Evolutionary conservation across 2,329 filamentous ascomycete species (phyloP).

Genomic region (Xylariaceae sp.): DNA sequence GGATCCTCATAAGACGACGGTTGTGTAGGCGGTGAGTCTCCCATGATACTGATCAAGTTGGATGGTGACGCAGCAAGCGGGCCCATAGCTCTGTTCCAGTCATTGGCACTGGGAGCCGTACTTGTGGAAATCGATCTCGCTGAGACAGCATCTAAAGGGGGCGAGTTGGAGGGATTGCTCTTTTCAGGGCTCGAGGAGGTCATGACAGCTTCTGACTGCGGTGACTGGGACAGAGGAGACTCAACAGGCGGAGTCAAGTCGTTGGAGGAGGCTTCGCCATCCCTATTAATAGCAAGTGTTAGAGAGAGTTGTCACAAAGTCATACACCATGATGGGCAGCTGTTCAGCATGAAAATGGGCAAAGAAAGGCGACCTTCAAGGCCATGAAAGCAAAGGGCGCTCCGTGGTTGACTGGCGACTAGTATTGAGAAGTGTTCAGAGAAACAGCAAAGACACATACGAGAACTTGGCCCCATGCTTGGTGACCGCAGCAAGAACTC

Average conservation of each 20-base stretch:
- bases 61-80: slow-evolving; percentile 32
- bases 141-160: slow-evolving; percentile 30
- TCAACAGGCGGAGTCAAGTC: slow-evolving; percentile 26
- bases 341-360: slow-evolving; percentile 9
- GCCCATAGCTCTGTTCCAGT: slow-evolving; percentile 31
- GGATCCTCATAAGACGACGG: slow-evolving; percentile 35
- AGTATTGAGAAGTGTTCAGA: slow-evolving; percentile 1
- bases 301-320: slow-evolving; percentile 11
- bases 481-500: slow-evolving; percentile 35
- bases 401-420: slow-evolving; percentile 4
- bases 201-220: slow-evolving; percentile 29
- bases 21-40: slow-evolving; percentile 35
- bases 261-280: slow-evolving; percentile 21
- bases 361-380: slow-evolving; percentile 21
- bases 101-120: slow-evolving; percentile 32
- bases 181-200: slow-evolving; percentile 31
- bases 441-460: slow-evolving; percentile 23
- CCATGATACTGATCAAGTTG: slow-evolving; percentile 35
- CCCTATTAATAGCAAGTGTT: slow-evolving; percentile 16
- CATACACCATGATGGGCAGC: background rate
- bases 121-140: slow-evolving; percentile 32
- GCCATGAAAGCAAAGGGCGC: background rate
- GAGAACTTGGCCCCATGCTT: slow-evolving; percentile 33
- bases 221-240: slow-evolving; percentile 27
- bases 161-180: slow-evolving; percentile 26